These are phyloP conservation scores for Talaromyces thailandensis DNA, from an alignment of 495 filamentous ascomycete genomes.

Conservation along the genomic window DNA sequence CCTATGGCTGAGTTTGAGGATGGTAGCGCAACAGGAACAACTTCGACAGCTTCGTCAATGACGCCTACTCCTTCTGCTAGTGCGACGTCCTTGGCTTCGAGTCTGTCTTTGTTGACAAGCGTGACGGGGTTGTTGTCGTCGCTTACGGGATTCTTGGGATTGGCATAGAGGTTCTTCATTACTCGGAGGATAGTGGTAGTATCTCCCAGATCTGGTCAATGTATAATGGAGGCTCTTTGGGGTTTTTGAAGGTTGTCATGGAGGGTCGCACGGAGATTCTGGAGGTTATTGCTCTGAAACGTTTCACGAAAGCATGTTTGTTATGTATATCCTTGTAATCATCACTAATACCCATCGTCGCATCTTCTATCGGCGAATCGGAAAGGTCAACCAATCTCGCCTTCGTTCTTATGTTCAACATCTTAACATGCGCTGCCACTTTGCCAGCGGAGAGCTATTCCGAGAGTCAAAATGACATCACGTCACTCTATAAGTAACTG, in stretches of 20 bases:
- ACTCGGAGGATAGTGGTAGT: too few relatives aligned
- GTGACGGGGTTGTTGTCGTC: not conserved
- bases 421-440: not conserved
- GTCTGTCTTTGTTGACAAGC: not conserved
- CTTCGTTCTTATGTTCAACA: not conserved
- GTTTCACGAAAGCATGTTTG: not conserved
- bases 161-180: not conserved
- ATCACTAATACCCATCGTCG: not conserved
- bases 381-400: not conserved
- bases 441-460: not conserved
- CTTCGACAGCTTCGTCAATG: not conserved
- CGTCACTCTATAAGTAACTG: not conserved
- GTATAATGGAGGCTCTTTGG: not conserved
- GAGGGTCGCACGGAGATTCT: not conserved
- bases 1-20: not conserved
- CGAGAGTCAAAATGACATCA: conserved; percentile 4
- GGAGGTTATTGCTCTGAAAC: not conserved
- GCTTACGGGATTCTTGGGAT: not conserved
- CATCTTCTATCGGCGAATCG: not conserved
- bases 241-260: too few relatives aligned
- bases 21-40: not conserved
- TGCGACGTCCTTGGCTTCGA: not conserved
- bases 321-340: not conserved
- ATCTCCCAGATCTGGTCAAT: not conserved
- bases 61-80: not conserved